phyloP scores from a whole-genome alignment of 148 eudicot genomes.

The Nepenthes gracilis region DNA sequence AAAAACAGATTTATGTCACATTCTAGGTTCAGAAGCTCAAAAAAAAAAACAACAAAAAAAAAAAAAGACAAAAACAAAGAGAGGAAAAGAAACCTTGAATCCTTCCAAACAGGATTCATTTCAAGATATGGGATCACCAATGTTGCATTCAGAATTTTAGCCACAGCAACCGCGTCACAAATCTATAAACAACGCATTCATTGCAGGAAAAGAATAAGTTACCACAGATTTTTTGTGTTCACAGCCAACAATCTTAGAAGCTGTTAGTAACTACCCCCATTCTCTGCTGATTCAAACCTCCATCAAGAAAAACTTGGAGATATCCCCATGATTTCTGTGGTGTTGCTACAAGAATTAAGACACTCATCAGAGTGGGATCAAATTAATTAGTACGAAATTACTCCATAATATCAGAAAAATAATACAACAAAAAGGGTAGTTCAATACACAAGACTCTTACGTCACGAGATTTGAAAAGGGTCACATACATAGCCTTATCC shows the following conservation, averaged over 20 bases:
- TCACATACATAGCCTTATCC: too few species aligned
- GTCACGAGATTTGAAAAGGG: too few species aligned
- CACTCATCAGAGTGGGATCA: constrained; percentile 7
- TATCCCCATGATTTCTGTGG: constrained; percentile 75
- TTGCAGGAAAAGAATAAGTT: neutral
- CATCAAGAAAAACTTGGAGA: constrained; percentile 92
- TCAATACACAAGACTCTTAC: too few species aligned
- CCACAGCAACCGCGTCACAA: constrained; percentile 98
- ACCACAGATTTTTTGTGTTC: neutral
- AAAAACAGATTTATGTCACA: constrained; percentile 7
- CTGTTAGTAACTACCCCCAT: constrained; percentile 66
- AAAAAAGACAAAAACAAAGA: too few species aligned
- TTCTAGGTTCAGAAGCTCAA: constrained; percentile 1
- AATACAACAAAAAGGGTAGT: neutral
- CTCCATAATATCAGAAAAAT: neutral
- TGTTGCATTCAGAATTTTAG: constrained; percentile 91
- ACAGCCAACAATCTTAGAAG: neutral
- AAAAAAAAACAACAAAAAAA: neutral
- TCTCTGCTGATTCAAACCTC: constrained; percentile 95
- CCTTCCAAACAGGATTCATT: constrained; percentile 98
- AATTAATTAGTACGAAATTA: neutral
- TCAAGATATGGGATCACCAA: constrained; percentile 90
- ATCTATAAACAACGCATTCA: constrained; percentile 29
- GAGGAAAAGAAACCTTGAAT: constrained; percentile 49
- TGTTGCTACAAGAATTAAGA: constrained; percentile 33